Evolutionary conservation across 768 basidiomycete genomes (phyloP), one percentile per base, ranked within the genome.

Genomic region (Suillus occidentalis): DNA sequence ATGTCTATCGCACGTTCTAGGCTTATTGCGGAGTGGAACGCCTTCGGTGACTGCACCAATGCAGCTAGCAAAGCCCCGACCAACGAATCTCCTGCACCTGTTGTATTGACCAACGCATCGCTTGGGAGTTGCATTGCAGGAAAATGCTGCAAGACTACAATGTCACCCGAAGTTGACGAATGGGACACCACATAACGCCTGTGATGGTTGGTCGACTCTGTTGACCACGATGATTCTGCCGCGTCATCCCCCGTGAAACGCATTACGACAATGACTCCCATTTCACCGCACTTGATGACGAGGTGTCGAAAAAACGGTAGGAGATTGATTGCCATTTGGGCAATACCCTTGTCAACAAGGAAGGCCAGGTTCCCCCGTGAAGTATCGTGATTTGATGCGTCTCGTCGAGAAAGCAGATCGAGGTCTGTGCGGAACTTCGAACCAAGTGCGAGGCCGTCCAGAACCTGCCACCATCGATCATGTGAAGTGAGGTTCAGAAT

Each of bases 31-130:
- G 80, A 75, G n/a, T 79, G 75, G 64, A 91, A 85, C 6, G 78
- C 72, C 28, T 73, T 69, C 12, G 81, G 83, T 34, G 76, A 69
- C 7, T 80, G 74, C 14, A 80, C 77, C n/a, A 95, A 76, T 10
- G 80, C 79, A 6, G 94, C 90, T n/a, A 96, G 75, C 37, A 97
- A 72, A 1, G 90, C 86, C 7, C 95, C 96, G 1, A 92, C 95
- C 31, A 97, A 84, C 4, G 92, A 89, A 77, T 98, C 96, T 0
- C 96, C 96, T 1, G 93, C 95, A 1, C 97, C 97, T 0, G 96
- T 98, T 10, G 94, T 92, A 68, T 89, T 95, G 25, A 89, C 77
- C 12, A 80, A 70, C 31, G 73, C 70, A 18, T 74, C 72, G 4
- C 65, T 71, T 12, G 84, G 76, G 18, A 79, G 66, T 1, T 75